A percentile compares a stretch with the other conserved stretches of the same genome.
Evolutionary conservation across 164 flowering plant genomes (phyloP).

Genomic region (Buxus sempervirens): DNA sequence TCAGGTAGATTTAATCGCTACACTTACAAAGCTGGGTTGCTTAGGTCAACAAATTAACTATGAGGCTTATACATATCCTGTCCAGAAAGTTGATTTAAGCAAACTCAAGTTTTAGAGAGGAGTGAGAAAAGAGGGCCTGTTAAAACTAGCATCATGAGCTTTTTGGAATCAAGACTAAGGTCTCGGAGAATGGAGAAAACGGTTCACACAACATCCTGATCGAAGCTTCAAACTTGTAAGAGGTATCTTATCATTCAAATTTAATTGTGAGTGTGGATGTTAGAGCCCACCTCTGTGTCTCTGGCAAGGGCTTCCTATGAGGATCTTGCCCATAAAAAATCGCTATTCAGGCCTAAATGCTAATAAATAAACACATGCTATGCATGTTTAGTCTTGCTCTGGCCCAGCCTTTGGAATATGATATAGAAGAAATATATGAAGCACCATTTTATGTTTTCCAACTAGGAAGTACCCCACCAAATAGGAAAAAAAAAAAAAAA

Average conservation of each 20-base stretch:
- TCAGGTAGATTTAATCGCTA: conserved; percentile 90
- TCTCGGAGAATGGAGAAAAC: background rate
- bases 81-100: conserved; percentile 54
- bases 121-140: background rate
- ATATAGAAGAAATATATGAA: no score
- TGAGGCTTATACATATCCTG: conserved; percentile 85
- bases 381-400: no score
- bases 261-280: no score
- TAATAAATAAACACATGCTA: no score
- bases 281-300: no score
- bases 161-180: background rate
- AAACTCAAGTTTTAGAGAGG: conserved; percentile 63
- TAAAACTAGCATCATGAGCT: background rate
- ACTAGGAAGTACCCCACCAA: no score
- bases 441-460: no score
- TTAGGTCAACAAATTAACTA: conserved; percentile 84
- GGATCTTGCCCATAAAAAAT: no score
- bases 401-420: no score
- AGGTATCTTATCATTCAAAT: background rate
- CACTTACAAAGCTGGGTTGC: conserved; percentile 74
- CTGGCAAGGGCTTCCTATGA: no score
- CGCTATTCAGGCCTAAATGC: no score
- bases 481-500: no score
- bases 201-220: background rate
- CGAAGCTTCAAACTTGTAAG: background rate